Conservation (phyloP, 768 basidiomycete genomes). For the Gloeostereum incarnatum region DNA sequence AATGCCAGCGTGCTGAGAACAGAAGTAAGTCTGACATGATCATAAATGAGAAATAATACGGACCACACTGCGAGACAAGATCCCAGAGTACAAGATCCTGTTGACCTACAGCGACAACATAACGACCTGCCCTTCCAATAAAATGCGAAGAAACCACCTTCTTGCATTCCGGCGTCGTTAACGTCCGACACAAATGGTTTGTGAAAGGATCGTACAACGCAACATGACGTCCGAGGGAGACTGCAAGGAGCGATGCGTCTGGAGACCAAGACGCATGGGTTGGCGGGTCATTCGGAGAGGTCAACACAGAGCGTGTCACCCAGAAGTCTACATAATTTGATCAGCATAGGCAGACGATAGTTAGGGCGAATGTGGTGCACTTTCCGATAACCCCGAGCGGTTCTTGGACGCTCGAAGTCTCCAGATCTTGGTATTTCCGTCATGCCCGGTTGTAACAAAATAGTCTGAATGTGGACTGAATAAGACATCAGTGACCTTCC, state of each 20-base stretch:
- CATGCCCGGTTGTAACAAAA: slow-evolving; percentile 68
- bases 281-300: slow-evolving; percentile 61
- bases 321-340: slow-evolving; percentile 55
- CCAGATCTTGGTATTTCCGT: slow-evolving; percentile 80
- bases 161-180: slow-evolving; percentile 48
- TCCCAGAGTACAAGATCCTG: slow-evolving; percentile 64
- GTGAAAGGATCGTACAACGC: slow-evolving; percentile 67
- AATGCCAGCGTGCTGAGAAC: slow-evolving; percentile 51
- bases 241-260: slow-evolving; percentile 79
- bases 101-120: slow-evolving; percentile 45
- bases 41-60: slow-evolving; percentile 12
- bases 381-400: slow-evolving; percentile 26
- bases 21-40: not conserved
- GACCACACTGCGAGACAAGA: slow-evolving; percentile 52
- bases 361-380: not conserved
- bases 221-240: slow-evolving; percentile 57
- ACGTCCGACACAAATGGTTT: slow-evolving; percentile 47
- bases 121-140: slow-evolving; percentile 63
- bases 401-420: slow-evolving; percentile 44
- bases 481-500: slow-evolving; percentile 49
- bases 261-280: slow-evolving; percentile 67
- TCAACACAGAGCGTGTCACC: slow-evolving; percentile 68
- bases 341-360: too few relatives aligned
- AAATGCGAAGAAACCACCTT: slow-evolving; percentile 44
- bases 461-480: slow-evolving; percentile 49